Evolutionary conservation across 208 protist genomes (phyloP).

Genomic region (Novymonas esmeraldas): DNA sequence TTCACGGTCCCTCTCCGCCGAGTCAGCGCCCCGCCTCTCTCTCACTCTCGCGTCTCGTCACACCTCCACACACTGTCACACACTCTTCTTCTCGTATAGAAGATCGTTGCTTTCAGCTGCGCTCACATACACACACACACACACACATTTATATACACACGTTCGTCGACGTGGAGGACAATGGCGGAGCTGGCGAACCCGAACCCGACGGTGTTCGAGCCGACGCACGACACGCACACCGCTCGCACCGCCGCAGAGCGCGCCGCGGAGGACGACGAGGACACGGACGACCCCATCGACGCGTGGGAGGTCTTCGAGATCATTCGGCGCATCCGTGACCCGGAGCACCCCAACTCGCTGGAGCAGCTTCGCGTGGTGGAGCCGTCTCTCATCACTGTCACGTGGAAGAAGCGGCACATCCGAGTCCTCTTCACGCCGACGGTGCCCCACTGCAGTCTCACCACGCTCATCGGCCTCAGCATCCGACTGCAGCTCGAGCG

Average conservation of each 20-base stretch:
- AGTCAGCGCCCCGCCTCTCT: background rate
- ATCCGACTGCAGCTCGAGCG: constrained; percentile 97
- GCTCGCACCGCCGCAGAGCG: constrained; percentile 46
- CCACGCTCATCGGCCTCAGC: constrained; percentile 98
- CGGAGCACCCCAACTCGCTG: constrained; percentile 98
- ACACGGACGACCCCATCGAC: constrained; percentile 90
- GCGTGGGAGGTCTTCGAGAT: constrained; percentile 95
- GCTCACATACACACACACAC: background rate
- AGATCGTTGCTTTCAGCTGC: background rate
- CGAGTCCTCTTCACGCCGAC: constrained; percentile 98
- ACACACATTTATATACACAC: background rate
- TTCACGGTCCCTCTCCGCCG: no score
- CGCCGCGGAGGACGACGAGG: constrained; percentile 57
- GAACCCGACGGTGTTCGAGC: constrained; percentile 60
- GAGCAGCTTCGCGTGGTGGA: constrained; percentile 97
- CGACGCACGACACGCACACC: constrained; percentile 5
- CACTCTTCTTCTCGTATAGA: no score
- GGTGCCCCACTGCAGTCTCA: constrained; percentile 98
- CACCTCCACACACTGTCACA: no score
- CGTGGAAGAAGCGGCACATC: constrained; percentile 75
- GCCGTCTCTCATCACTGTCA: constrained; percentile 88
- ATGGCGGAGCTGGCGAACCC: constrained; percentile 71
- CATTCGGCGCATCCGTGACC: constrained; percentile 97
- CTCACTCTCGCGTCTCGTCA: background rate
- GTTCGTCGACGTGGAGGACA: background rate